These are phyloP conservation scores for Blumeriella jaapii DNA, from an alignment of 2,329 filamentous ascomycete genomes.

Conservation along the genomic window DNA sequence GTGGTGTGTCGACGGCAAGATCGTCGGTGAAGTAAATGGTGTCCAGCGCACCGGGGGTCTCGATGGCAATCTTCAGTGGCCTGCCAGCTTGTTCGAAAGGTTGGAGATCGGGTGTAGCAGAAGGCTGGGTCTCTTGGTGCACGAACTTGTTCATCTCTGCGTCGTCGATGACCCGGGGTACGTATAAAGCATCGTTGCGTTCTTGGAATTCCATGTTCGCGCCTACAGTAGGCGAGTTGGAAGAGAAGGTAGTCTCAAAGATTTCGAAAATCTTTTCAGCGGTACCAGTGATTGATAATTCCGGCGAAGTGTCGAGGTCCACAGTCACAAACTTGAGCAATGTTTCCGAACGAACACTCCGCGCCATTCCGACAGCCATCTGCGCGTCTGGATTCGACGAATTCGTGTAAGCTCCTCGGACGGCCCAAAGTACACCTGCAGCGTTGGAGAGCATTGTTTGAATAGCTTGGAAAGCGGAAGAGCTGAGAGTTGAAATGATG, in stretches of 20 bases:
- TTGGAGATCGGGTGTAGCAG: constrained; percentile 28
- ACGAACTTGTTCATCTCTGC: constrained; percentile 29
- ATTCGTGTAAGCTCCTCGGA: constrained; percentile 31
- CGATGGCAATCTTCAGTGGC: constrained; percentile 19
- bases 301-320: constrained; percentile 15
- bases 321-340: constrained; percentile 19
- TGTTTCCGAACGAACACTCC: constrained; percentile 23
- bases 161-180: constrained; percentile 18
- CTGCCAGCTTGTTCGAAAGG: constrained; percentile 29
- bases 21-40: constrained; percentile 22
- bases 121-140: constrained; percentile 32
- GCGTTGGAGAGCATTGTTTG: constrained; percentile 30
- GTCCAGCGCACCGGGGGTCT: constrained; percentile 20
- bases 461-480: constrained; percentile 31
- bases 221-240: constrained; percentile 1
- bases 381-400: constrained; percentile 16
- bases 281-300: constrained; percentile 27
- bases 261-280: constrained; percentile 13
- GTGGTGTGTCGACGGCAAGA: constrained; percentile 11
- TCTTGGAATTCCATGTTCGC: constrained; percentile 21
- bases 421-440: constrained; percentile 37
- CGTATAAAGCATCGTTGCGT: constrained; percentile 21
- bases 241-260: constrained; percentile 13
- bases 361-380: constrained; percentile 22
- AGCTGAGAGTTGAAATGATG: constrained; percentile 31